A percentile compares a stretch with the other conserved stretches of the same genome.
phyloP scores from a whole-genome alignment of 768 basidiomycete genomes.

The Trametes punicea region DNA sequence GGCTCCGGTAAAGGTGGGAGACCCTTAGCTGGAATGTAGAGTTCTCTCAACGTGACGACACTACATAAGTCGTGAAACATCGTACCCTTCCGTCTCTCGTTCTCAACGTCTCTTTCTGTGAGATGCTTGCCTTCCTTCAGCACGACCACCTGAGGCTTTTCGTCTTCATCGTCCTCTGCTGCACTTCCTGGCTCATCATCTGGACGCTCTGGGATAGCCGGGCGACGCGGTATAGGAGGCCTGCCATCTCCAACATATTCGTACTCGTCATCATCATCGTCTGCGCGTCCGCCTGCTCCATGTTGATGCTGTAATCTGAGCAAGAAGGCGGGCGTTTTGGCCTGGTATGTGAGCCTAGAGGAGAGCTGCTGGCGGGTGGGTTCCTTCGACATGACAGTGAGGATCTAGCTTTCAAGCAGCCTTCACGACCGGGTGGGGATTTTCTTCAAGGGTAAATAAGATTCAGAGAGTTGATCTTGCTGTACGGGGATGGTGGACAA shows the following conservation, averaged over 20 bases:
- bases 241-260: conserved; percentile 68
- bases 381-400: conserved; percentile 45
- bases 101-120: conserved; percentile 71
- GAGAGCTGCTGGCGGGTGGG: conserved; percentile 71
- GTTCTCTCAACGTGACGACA: neutral
- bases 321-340: conserved; percentile 60
- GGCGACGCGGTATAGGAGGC: conserved; percentile 71
- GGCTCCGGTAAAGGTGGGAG: conserved; percentile 50
- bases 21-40: conserved; percentile 48
- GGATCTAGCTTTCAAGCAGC: neutral
- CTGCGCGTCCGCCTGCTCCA: conserved; percentile 44
- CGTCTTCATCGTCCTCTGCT: conserved; percentile 62
- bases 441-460: too few species aligned
- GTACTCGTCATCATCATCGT: conserved; percentile 45
- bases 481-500: neutral
- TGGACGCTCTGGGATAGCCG: conserved; percentile 66
- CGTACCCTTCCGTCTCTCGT: conserved; percentile 69
- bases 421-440: too few species aligned
- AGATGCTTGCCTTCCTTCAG: conserved; percentile 87
- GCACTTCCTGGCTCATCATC: conserved; percentile 68
- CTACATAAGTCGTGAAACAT: conserved; percentile 6
- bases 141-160: conserved; percentile 87
- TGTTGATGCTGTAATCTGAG: conserved; percentile 63
- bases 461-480: neutral
- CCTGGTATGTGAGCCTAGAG: conserved; percentile 61